Percentiles rank a stretch among this genome's conserved stretches.
phyloP scores from a whole-genome alignment of 257 asterid species.

The Scutellaria barbata region DNA sequence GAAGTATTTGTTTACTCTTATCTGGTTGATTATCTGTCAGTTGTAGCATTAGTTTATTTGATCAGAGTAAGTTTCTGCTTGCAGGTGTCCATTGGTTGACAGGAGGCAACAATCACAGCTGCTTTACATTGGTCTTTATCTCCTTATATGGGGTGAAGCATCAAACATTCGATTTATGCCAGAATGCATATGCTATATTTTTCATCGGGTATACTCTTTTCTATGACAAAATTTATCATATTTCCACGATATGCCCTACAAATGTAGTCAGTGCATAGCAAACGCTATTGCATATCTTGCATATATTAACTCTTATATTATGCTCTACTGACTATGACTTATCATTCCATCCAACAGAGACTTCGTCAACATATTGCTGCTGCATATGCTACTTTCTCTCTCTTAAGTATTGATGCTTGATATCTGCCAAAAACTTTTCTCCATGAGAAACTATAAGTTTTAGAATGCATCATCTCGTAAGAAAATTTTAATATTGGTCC shows the following conservation, averaged over 20 bases:
- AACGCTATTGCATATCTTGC: neutral
- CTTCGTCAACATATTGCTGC: neutral
- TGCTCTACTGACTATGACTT: neutral
- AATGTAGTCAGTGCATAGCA: neutral
- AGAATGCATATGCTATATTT: conserved; percentile 94
- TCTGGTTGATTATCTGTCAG: conserved; percentile 9
- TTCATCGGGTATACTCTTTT: conserved; percentile 75
- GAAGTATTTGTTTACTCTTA: neutral
- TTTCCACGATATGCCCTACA: conserved; percentile 25
- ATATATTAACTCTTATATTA: neutral
- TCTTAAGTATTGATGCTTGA: conserved; percentile 10
- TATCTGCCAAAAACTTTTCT: conserved; percentile 2
- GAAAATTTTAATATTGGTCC: neutral
- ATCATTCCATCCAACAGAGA: too few relatives aligned
- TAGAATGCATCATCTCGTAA: neutral
- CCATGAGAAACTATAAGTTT: neutral
- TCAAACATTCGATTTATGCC: conserved; percentile 99
- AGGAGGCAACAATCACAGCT: conserved; percentile 84
- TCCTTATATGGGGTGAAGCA: conserved; percentile 99
- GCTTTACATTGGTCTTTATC: conserved; percentile 93
- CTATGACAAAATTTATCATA: conserved; percentile 18
- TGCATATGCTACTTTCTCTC: neutral
- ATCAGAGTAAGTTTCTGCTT: too few relatives aligned
- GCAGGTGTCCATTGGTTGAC: conserved; percentile 64
- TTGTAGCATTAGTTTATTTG: too few relatives aligned